Evolutionary conservation across 495 filamentous ascomycete species (phyloP).

Genomic region (Cercophora samala): DNA sequence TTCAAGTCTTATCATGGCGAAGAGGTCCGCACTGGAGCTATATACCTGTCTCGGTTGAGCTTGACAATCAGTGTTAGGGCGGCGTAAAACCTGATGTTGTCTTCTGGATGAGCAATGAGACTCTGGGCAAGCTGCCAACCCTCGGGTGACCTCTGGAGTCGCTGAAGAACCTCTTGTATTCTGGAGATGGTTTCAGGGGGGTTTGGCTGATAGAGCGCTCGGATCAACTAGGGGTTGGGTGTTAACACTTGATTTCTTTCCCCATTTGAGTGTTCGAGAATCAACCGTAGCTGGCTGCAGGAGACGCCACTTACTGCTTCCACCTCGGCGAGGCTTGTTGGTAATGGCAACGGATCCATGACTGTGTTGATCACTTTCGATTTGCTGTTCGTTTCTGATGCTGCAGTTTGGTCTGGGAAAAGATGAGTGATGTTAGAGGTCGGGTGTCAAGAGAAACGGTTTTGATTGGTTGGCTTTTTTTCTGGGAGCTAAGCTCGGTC

Average conservation of each 20-base stretch:
- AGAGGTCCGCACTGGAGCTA: background rate
- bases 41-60: conserved; percentile 73
- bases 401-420: background rate
- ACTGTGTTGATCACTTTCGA: background rate
- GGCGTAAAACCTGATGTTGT: conserved; percentile 85
- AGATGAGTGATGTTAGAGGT: background rate
- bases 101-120: conserved; percentile 60
- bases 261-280: background rate
- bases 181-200: conserved; percentile 56
- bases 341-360: conserved; percentile 34
- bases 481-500: background rate
- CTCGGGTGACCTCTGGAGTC: conserved; percentile 68
- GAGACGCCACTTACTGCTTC: conserved; percentile 34
- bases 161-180: conserved; percentile 73
- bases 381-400: background rate
- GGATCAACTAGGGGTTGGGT: conserved; percentile 48
- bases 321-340: conserved; percentile 41
- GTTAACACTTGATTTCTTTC: conserved; percentile 5
- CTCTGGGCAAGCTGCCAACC: conserved; percentile 84
- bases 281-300: background rate
- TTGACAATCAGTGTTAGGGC: conserved; percentile 91
- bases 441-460: background rate
- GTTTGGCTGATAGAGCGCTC: conserved; percentile 69
- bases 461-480: background rate
- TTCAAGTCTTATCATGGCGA: conserved; percentile 3